These are phyloP conservation scores for Ophiostoma sp. DNA, from an alignment of 2,329 filamentous ascomycete species.

Conservation along the genomic window DNA sequence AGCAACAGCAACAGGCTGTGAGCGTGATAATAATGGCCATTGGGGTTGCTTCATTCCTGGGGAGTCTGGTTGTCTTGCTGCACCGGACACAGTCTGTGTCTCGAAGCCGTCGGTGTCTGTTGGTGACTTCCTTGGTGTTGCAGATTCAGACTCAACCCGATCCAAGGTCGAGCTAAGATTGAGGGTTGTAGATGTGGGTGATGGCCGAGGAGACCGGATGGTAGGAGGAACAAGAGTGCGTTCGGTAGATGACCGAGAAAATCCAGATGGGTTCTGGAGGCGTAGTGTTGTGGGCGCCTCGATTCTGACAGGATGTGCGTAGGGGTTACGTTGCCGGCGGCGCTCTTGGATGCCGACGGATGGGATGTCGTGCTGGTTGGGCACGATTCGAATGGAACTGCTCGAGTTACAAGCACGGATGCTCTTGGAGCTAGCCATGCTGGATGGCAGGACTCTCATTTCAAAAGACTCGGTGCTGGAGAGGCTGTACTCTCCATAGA, in stretches of 20 bases:
- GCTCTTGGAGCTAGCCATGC: background rate
- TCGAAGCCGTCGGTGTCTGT: background rate
- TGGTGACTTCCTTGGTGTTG: background rate
- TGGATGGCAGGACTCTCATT: background rate
- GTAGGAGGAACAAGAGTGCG: conserved; percentile 6
- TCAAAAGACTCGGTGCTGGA: conserved; percentile 8
- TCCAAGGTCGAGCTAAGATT: background rate
- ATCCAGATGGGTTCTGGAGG: background rate
- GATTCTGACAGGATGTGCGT: background rate
- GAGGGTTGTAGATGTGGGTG: background rate
- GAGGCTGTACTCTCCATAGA: background rate
- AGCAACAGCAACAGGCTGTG: background rate
- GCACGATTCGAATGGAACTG: background rate
- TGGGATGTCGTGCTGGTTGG: background rate
- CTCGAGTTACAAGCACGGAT: background rate
- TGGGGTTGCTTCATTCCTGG: background rate
- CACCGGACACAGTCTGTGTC: background rate
- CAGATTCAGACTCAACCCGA: background rate
- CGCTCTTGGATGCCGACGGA: background rate
- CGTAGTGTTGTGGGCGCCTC: background rate
- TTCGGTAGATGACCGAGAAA: background rate
- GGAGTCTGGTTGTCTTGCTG: too few relatives aligned
- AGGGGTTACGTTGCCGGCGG: background rate
- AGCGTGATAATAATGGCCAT: background rate
- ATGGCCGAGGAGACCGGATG: background rate